Conservation (phyloP, 2,329 filamentous ascomycete genomes). For the Colletotrichum brevisporum region DNA sequence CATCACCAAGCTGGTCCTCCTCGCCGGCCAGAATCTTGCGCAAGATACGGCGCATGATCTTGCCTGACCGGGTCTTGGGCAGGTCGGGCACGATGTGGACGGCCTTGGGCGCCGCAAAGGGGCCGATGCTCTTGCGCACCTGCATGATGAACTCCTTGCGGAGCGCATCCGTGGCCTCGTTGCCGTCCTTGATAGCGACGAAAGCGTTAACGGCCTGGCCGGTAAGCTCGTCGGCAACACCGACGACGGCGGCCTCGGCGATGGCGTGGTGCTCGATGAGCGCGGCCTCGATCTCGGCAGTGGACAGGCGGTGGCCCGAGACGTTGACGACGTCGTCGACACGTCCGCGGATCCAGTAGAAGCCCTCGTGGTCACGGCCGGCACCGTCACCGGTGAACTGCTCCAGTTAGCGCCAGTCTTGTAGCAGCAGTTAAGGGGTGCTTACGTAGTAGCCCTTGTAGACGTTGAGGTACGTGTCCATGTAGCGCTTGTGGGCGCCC, state of each 20-base stretch:
- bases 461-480: constrained; percentile 98
- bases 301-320: constrained; percentile 94
- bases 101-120: constrained; percentile 95
- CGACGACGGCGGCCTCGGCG: constrained; percentile 95
- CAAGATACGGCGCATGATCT: constrained; percentile 98
- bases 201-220: constrained; percentile 98
- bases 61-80: constrained; percentile 96
- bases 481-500: constrained; percentile 97
- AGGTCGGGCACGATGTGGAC: constrained; percentile 93
- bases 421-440: constrained; percentile 43
- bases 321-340: constrained; percentile 99
- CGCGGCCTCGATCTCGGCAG: constrained; percentile 97
- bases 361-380: constrained; percentile 95
- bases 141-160: constrained; percentile 95
- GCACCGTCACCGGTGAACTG: constrained; percentile 95
- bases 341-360: constrained; percentile 99
- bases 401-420: neutral
- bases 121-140: constrained; percentile 96
- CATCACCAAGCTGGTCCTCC: constrained; percentile 96
- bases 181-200: constrained; percentile 89
- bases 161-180: constrained; percentile 81
- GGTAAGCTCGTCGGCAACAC: constrained; percentile 92
- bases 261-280: constrained; percentile 92
- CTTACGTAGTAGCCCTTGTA: constrained; percentile 98
- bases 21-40: constrained; percentile 97